Conservation (phyloP, 108 stramenopile genomes). For the Parietichytrium sp. region DNA sequence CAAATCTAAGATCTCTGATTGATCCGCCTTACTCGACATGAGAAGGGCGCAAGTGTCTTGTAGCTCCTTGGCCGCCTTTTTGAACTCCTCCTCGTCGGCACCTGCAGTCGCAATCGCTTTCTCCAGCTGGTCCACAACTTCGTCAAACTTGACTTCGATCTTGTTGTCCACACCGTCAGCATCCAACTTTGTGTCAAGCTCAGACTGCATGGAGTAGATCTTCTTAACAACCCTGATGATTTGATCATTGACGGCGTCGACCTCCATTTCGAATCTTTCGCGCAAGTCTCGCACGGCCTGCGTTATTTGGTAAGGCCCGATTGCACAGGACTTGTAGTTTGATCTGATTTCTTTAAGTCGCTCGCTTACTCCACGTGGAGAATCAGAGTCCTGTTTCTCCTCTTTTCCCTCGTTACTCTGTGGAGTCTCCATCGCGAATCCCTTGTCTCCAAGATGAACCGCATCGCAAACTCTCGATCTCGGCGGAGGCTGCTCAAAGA, state of each 20-base stretch:
- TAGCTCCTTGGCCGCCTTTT: conserved; percentile 8
- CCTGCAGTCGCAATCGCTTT: conserved; percentile 16
- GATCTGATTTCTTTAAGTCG: background rate
- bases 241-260: background rate
- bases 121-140: conserved; percentile 22
- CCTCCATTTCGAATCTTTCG: conserved; percentile 5
- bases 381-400: background rate
- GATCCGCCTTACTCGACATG: background rate
- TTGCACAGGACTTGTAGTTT: background rate
- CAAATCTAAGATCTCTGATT: conserved; percentile 21
- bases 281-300: conserved; percentile 5
- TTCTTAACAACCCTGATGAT: background rate
- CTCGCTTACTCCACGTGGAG: too few species aligned
- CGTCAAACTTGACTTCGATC: conserved; percentile 36
- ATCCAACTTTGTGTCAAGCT: conserved; percentile 24
- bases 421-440: background rate
- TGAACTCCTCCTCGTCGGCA: conserved; percentile 25
- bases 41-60: background rate
- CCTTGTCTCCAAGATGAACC: too few species aligned
- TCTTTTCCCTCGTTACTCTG: background rate
- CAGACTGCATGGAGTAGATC: background rate
- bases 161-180: conserved; percentile 29
- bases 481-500: background rate
- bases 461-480: background rate
- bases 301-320: background rate